Percentiles rank a stretch among this genome's conserved stretches.
phyloP scores from a whole-genome alignment of 1,284 basidiomycete genomes.

The Sanghuangporus weigelae region DNA sequence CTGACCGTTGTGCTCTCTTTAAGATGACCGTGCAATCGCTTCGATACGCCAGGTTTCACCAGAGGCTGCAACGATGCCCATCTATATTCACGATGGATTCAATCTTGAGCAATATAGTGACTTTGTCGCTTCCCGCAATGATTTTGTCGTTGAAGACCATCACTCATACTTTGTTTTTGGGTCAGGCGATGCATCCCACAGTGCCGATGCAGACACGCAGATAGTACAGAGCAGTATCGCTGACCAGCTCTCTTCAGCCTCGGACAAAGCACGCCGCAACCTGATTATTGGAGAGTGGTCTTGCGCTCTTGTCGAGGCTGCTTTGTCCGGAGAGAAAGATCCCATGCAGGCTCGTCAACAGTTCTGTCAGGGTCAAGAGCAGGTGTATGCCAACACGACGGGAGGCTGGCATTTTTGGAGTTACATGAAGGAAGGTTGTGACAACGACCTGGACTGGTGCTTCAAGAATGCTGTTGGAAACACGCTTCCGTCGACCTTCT shows the following conservation, averaged over 20 bases:
- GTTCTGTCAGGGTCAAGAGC: conserved; percentile 62
- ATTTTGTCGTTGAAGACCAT: conserved; percentile 75
- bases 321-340: conserved; percentile 45
- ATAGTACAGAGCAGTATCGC: conserved; percentile 42
- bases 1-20: neutral
- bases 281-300: conserved; percentile 71
- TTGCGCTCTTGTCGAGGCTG: conserved; percentile 58
- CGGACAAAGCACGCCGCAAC: conserved; percentile 45
- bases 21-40: conserved; percentile 49
- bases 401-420: conserved; percentile 77
- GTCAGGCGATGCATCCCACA: conserved; percentile 37
- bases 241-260: conserved; percentile 34
- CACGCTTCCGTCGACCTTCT: conserved; percentile 53
- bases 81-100: conserved; percentile 77
- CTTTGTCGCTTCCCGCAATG: conserved; percentile 49
- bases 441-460: conserved; percentile 60
- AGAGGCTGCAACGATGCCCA: conserved; percentile 46
- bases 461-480: conserved; percentile 55
- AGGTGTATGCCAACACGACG: conserved; percentile 52
- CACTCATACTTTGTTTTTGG: conserved; percentile 74
- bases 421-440: conserved; percentile 58
- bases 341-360: conserved; percentile 40
- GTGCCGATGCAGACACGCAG: conserved; percentile 44
- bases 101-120: conserved; percentile 51
- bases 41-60: conserved; percentile 46